Percentiles rank a stretch among this genome's conserved stretches.
These are phyloP conservation scores for Fusarium subglutinans DNA, from an alignment of 2,329 filamentous ascomycete genomes.

Conservation along the genomic window DNA sequence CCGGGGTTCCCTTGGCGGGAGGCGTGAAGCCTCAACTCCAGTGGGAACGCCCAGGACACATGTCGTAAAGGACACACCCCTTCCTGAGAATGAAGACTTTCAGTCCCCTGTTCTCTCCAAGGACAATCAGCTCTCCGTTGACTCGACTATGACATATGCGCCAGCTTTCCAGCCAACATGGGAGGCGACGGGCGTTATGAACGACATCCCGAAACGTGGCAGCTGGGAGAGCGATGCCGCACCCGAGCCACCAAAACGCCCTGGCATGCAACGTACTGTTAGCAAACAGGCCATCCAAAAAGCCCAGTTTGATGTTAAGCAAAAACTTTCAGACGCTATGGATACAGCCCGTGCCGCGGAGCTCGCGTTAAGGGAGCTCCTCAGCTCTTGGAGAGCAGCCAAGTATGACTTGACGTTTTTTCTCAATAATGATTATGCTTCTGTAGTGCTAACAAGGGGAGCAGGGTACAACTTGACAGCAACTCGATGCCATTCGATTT, in stretches of 20 bases:
- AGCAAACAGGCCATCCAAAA: slow-evolving; percentile 65
- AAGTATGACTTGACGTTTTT: slow-evolving; percentile 65
- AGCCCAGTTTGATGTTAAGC: slow-evolving; percentile 70
- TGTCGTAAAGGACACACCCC: slow-evolving; percentile 51
- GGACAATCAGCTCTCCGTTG: slow-evolving; percentile 54
- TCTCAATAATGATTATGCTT: neutral
- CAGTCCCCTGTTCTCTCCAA: slow-evolving; percentile 53
- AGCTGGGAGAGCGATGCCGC: slow-evolving; percentile 47
- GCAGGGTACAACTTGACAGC: slow-evolving; percentile 64
- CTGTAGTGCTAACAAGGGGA: slow-evolving; percentile 19
- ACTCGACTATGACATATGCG: slow-evolving; percentile 62
- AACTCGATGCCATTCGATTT: slow-evolving; percentile 75
- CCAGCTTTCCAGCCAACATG: slow-evolving; percentile 68
- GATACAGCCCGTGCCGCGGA: slow-evolving; percentile 88
- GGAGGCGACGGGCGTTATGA: slow-evolving; percentile 82
- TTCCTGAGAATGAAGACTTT: slow-evolving; percentile 51
- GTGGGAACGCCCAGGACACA: slow-evolving; percentile 58
- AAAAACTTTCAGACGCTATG: slow-evolving; percentile 72
- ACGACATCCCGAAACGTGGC: slow-evolving; percentile 67
- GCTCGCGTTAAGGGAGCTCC: slow-evolving; percentile 82
- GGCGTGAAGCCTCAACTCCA: slow-evolving; percentile 68
- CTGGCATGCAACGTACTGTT: slow-evolving; percentile 52
- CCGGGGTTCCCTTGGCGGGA: slow-evolving; percentile 68
- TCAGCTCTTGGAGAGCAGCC: slow-evolving; percentile 83
- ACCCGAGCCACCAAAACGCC: slow-evolving; percentile 49